Base-by-base conservation (phyloP, 2,329 filamentous ascomycete species). In the Hymenoscyphus fructigenus region DNA sequence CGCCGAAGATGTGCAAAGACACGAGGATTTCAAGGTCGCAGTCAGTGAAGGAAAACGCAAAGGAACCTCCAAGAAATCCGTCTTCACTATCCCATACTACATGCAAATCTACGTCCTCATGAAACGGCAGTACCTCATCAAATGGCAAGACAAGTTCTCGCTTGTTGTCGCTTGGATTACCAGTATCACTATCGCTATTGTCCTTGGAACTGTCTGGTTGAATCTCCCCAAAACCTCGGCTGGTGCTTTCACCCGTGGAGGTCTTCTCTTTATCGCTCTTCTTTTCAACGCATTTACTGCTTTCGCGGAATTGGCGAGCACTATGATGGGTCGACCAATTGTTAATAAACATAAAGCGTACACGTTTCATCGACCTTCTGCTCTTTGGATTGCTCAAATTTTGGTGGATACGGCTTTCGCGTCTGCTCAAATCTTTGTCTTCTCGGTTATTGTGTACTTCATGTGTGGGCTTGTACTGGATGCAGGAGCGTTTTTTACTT, bases 201-300 rank as follows among this genome's bases (percentile, higher is more conserved):
- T 96, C 28, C 81, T 92, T 57, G 92, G 92, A 70, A 93, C 91
- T 0, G 87, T 95, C 3, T 96, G 90, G 81, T 83, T 92, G 65
- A 81, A 92, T 41, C 84, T 92, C 38, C 86, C 87, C 0, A 77
- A 86, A 60, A 87, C 83, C 0, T 87, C 85, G 0, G 85, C 86
- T 36, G 91, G 88, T 47, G 90, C 91, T 2, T 96, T 95, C 77
- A 91, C 88, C 70, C 88, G 92, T 75, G 91, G 91, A 68, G 92
- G 91, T 80, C 84, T 94, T 1, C 81, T 96, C 60, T 96, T 96
- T 78, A 87, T 93, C 62, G 82, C 90, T 26, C 84, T 96, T 1
- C 79, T 96, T 4, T 94, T 94, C 83, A 94, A 94, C 75, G 90
- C 90, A n/a, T 94, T 96, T 77, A 88, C 92, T 73, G 91, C 92